Base-by-base conservation (phyloP, 139 green algal genomes). In the Nannochloris sp. region DNA sequence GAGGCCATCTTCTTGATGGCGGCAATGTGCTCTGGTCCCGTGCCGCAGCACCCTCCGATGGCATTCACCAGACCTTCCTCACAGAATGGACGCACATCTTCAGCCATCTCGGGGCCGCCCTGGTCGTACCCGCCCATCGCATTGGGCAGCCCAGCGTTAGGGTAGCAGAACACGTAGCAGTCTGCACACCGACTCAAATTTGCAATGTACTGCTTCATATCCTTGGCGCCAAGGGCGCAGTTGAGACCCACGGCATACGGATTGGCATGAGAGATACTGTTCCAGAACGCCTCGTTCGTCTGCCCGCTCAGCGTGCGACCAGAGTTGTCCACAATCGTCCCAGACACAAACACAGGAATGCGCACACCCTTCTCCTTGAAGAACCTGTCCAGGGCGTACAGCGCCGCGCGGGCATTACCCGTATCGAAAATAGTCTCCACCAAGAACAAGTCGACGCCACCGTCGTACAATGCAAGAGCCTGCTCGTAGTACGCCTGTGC, bases 221-320 rank as follows among this genome's bases (percentile, higher is more conserved):
- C 92, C 14, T 64, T 73, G 20, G 92, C 92, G 13, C 92, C 92
- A 65, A 98, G 87, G 0, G 92, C 92, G 57, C 92, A 98, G 87
- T 98, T 98, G 14, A 98, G 84, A 25, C 20, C 92, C 25, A 98
- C 72, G 0, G 92, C 92, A 63, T 97, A 76, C 26, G 92, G 92
- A 71, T 90, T 90, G 63, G 87, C 81, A 51, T 98, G 92, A 57
- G 56, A 74, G 31, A 97, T 68, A 69, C 80, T 92, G 85, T 94
- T 92, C 92, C 91, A 97, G 81, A 98, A 98, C 2, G 92, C 91
- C 84, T 98, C 92, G 71, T 96, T 97, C 67, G 92, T 97, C 84
- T 98, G 92, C 8, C 92, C 92, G 51, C 79, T 91, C 71, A 98
- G 80, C 30, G 92, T 98, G 72, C 92, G 87, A 1, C 92, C 92